Conservation (phyloP, 768 basidiomycete species). For the Astraeus odoratus region DNA sequence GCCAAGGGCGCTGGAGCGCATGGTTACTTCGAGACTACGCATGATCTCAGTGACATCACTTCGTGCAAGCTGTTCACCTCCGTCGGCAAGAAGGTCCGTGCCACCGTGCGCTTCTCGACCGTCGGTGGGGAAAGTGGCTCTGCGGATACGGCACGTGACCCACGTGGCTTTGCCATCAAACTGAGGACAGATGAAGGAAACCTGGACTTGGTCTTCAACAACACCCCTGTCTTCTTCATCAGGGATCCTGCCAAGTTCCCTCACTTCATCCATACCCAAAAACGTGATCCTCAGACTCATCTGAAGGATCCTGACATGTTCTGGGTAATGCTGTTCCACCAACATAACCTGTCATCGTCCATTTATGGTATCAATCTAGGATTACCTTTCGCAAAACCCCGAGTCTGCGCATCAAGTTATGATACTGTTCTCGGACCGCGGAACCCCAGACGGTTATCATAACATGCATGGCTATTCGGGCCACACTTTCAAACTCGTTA, state of each 20-base stretch:
- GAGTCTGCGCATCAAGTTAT: constrained; percentile 85
- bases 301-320: constrained; percentile 83
- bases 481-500: constrained; percentile 86
- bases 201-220: constrained; percentile 90
- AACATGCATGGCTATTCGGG: constrained; percentile 90
- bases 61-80: constrained; percentile 60
- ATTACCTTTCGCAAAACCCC: constrained; percentile 82
- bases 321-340: constrained; percentile 43
- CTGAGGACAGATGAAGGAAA: constrained; percentile 88
- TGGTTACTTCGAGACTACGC: constrained; percentile 87
- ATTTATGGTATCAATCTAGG: constrained; percentile 40
- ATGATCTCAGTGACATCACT: constrained; percentile 78
- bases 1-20: constrained; percentile 92
- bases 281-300: constrained; percentile 88
- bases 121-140: constrained; percentile 87
- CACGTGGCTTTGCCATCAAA: constrained; percentile 88
- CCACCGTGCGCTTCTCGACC: constrained; percentile 88
- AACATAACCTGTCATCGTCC: background rate
- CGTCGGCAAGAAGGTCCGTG: constrained; percentile 59
- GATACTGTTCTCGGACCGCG: constrained; percentile 93
- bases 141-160: constrained; percentile 89
- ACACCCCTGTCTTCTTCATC: constrained; percentile 90
- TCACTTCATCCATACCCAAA: constrained; percentile 92
- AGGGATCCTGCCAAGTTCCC: constrained; percentile 85
- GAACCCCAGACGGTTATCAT: constrained; percentile 87